A percentile compares a stretch with the other conserved stretches of the same genome.
Evolutionary conservation across 106 monocot species (phyloP).

Genomic region (Dendrobium chrysotoxum): DNA sequence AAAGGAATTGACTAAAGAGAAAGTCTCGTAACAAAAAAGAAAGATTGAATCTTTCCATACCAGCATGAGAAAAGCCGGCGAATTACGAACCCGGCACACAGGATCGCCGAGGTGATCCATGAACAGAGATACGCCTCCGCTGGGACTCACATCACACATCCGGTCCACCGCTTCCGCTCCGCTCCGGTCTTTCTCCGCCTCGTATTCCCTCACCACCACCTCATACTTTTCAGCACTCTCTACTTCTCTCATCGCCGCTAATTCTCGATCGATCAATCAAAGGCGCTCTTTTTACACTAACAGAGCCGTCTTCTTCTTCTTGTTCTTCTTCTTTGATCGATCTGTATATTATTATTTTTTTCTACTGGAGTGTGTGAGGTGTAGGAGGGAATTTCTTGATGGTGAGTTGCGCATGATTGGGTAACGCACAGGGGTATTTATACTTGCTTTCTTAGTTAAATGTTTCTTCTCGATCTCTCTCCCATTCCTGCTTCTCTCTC

Average conservation of each 20-base stretch:
- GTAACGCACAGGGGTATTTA: neutral
- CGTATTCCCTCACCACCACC: slow-evolving; percentile 16
- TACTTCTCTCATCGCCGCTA: neutral
- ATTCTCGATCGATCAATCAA: neutral
- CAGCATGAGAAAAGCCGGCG: slow-evolving; percentile 58
- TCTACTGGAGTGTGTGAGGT: neutral
- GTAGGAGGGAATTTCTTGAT: neutral
- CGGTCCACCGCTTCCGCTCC: slow-evolving; percentile 24
- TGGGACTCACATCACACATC: slow-evolving; percentile 26
- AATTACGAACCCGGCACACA: slow-evolving; percentile 46
- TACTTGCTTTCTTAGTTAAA: neutral
- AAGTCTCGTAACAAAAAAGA: neutral
- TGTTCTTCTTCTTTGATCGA: neutral
- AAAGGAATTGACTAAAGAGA: neutral
- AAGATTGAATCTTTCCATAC: slow-evolving; percentile 7
- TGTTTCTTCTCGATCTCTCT: neutral
- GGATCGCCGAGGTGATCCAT: slow-evolving; percentile 60
- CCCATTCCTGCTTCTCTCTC: neutral
- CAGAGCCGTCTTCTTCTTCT: neutral
- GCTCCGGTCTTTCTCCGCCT: slow-evolving; percentile 11
- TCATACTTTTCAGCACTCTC: neutral
- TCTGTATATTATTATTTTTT: neutral
- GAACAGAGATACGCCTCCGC: slow-evolving; percentile 38
- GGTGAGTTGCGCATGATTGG: neutral
- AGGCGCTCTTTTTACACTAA: neutral